These are phyloP conservation scores for Fragilaria radians DNA, from an alignment of 108 stramenopile genomes.

Conservation along the genomic window DNA sequence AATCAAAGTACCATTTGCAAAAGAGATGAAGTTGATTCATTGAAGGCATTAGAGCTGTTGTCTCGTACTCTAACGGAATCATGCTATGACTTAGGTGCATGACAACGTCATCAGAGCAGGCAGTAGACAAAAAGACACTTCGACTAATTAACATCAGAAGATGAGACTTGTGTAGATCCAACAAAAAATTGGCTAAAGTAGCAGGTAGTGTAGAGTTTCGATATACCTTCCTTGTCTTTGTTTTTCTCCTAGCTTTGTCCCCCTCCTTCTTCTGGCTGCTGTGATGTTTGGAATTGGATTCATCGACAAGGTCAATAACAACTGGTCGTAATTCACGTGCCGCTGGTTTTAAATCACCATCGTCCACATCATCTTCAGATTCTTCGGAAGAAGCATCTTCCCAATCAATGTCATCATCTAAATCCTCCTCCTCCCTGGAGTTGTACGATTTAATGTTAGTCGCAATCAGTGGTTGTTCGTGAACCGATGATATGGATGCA, in stretches of 20 bases:
- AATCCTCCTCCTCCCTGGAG: too few relatives aligned
- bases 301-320: neutral
- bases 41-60: neutral
- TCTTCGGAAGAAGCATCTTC: neutral
- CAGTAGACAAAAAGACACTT: slow-evolving; percentile 20
- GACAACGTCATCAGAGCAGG: slow-evolving; percentile 14
- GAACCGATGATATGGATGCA: too few relatives aligned
- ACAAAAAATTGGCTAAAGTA: slow-evolving; percentile 30
- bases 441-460: too few relatives aligned
- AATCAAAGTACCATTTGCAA: slow-evolving; percentile 42
- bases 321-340: slow-evolving; percentile 1
- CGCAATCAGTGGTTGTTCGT: too few relatives aligned
- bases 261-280: neutral
- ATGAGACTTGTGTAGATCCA: slow-evolving; percentile 37
- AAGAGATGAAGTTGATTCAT: slow-evolving; percentile 14
- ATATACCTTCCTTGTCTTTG: slow-evolving; percentile 17
- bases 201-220: slow-evolving; percentile 30
- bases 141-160: slow-evolving; percentile 33
- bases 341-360: slow-evolving; percentile 1
- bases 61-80: slow-evolving; percentile 33
- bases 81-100: slow-evolving; percentile 48
- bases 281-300: too few relatives aligned
- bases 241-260: slow-evolving; percentile 14
- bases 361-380: slow-evolving; percentile 8
- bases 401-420: neutral